phyloP scores from a whole-genome alignment of 306 rosid genomes.

The Quercus agrifolia region DNA sequence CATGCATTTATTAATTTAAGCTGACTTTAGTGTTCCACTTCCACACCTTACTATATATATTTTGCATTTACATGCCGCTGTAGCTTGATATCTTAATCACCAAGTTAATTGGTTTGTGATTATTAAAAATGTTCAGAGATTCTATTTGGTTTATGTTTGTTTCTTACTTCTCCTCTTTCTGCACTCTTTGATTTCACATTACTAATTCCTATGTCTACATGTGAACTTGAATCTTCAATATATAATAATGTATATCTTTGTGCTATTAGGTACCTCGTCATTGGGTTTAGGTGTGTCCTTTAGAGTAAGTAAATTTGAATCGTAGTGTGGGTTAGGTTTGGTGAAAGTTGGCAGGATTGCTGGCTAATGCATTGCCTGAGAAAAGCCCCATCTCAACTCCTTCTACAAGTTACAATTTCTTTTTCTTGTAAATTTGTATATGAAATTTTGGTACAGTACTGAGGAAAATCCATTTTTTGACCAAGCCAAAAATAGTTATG shows the following conservation, averaged over 20 bases:
- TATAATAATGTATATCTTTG: neutral
- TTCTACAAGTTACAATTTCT: too few species aligned
- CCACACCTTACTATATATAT: too few species aligned
- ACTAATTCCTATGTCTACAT: neutral
- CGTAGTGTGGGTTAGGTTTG: neutral
- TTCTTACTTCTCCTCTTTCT: neutral
- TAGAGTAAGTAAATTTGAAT: neutral
- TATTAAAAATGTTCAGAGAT: neutral
- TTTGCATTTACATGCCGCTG: neutral
- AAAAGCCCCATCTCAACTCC: too few species aligned
- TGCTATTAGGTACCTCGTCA: slow-evolving; percentile 12
- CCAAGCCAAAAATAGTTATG: too few species aligned
- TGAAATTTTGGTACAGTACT: too few species aligned
- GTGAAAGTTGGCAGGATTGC: slow-evolving; percentile 32
- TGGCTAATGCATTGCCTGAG: too few species aligned
- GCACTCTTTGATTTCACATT: neutral
- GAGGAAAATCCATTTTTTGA: too few species aligned
- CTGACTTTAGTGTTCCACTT: neutral
- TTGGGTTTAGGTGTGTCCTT: slow-evolving; percentile 18
- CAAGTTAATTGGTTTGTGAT: neutral
- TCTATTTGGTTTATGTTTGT: neutral
- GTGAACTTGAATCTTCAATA: neutral
- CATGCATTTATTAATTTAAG: neutral
- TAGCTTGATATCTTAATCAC: neutral
- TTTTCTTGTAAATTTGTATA: too few species aligned